Conservation (phyloP, 306 rosid genomes). For the Begonia fuchsioides region DNA sequence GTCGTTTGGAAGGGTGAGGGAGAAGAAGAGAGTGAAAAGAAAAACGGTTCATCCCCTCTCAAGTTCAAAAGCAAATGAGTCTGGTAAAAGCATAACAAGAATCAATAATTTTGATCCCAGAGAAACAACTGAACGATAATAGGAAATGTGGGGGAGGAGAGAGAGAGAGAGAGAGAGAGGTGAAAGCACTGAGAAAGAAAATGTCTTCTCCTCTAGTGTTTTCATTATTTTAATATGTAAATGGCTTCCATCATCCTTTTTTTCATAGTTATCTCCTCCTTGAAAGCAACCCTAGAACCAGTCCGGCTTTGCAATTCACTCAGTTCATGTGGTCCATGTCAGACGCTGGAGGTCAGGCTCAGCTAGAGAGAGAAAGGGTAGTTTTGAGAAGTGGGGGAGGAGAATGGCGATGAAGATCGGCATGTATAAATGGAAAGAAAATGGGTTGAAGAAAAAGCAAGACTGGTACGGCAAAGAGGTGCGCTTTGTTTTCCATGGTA, state of each 20-base stretch:
- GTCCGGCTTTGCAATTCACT: conserved; percentile 29
- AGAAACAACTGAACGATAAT: no score
- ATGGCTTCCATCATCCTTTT: conserved; percentile 5
- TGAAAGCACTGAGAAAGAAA: background rate
- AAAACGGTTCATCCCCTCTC: conserved; percentile 18
- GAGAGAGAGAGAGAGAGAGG: background rate
- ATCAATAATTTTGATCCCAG: no score
- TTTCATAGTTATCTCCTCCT: conserved; percentile 53
- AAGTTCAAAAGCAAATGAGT: conserved; percentile 1
- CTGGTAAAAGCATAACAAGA: no score
- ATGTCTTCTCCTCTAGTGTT: background rate
- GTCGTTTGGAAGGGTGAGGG: background rate
- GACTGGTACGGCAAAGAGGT: conserved; percentile 1
- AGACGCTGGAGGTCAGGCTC: conserved; percentile 36
- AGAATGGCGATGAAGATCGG: conserved; percentile 19
- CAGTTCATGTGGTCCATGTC: conserved; percentile 65
- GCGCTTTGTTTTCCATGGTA: conserved; percentile 33
- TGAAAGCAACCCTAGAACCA: conserved; percentile 75
- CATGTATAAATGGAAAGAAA: conserved; percentile 69
- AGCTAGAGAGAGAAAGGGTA: background rate
- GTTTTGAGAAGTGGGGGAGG: conserved; percentile 23
- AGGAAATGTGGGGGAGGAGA: no score
- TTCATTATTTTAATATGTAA: background rate
- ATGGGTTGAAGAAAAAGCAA: background rate
- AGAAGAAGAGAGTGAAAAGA: conserved; percentile 1